phyloP scores from a whole-genome alignment of 2,329 filamentous ascomycete species.

The Beauveria bassiana region DNA sequence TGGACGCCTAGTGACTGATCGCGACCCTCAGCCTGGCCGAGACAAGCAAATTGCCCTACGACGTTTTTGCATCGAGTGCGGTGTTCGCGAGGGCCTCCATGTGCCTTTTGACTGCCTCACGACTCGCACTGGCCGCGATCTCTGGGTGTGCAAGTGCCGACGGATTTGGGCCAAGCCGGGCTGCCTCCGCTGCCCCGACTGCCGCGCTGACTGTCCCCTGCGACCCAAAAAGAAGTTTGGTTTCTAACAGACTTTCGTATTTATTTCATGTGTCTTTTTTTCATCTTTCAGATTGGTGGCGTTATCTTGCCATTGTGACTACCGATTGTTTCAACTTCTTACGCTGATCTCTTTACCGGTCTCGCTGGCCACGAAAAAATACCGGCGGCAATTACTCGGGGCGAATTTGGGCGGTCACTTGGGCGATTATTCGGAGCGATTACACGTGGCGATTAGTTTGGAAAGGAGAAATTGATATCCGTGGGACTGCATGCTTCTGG shows the following conservation, averaged over 20 bases:
- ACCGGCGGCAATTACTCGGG: neutral
- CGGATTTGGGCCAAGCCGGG: constrained; percentile 29
- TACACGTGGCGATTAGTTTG: neutral
- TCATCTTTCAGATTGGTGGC: neutral
- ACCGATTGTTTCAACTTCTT: neutral
- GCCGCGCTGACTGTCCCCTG: constrained; percentile 27
- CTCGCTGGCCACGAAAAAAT: neutral
- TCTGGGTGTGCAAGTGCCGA: constrained; percentile 34
- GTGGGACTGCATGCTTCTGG: neutral
- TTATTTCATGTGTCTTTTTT: neutral
- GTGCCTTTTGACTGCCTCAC: constrained; percentile 29
- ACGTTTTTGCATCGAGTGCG: constrained; percentile 35
- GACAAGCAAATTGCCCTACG: constrained; percentile 27
- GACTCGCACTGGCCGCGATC: constrained; percentile 29
- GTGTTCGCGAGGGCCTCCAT: constrained; percentile 30
- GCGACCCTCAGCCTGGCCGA: constrained; percentile 19
- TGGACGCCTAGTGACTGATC: constrained; percentile 23
- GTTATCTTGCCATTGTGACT: neutral
- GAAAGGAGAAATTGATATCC: neutral
- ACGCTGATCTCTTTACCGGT: neutral
- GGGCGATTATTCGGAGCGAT: neutral
- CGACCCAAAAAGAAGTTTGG: constrained; percentile 26
- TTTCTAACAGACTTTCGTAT: neutral
- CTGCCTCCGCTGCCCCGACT: constrained; percentile 28
- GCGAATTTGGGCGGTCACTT: no score